Base-by-base conservation (phyloP, 2,329 filamentous ascomycete species). In the Pseudogymnoascus sp. region DNA sequence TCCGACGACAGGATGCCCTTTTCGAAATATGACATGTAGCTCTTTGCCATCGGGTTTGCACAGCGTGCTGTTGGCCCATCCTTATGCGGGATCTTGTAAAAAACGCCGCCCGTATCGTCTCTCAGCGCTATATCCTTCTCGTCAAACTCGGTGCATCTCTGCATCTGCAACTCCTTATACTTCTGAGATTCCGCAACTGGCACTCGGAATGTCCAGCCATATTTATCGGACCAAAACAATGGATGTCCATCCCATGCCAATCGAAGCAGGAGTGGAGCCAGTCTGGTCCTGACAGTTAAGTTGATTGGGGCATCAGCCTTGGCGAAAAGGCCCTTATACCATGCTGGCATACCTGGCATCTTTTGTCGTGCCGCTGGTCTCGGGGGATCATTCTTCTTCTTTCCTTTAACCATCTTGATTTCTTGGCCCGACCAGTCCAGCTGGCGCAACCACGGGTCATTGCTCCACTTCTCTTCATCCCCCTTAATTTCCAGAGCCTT, bases 401-500 rank as follows among this genome's bases (percentile, higher is more conserved):
- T 97, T 3, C 88, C 89, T 73, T 97, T 97, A 21, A 86, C 87
- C 89, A 93, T 94, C 72, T 85, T 92, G 66, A 96, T 82, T 73
- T 96, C 91, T 75, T 97, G 92, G 3, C 91, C 91, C 0, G 90
- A 90, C 94, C 94, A 99, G 78, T 99, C 92, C 61, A 99, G 82
- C 78, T 99, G 94, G 67, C 82, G 83, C 70, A 99, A 76, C 95
- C 95, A 99, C 4, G 92, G 91, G 71, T 99, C 93, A 42, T 83
- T 87, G 63, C 80, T 77, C 78, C 91, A 96, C 53, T 86, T 80
- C 23, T 87, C 82, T 0, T 85, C 76, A 53, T 91, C 78, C 1
- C 83, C 82, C 70, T 91, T 95, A 63, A 90, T 78, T 66, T 87
- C 83, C 11, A 96, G 72, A 0, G 94, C 93, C 73, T 88, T 88